These are phyloP conservation scores for Aspergillus fischeri DNA, from an alignment of 2,329 filamentous ascomycete species.

Conservation along the genomic window DNA sequence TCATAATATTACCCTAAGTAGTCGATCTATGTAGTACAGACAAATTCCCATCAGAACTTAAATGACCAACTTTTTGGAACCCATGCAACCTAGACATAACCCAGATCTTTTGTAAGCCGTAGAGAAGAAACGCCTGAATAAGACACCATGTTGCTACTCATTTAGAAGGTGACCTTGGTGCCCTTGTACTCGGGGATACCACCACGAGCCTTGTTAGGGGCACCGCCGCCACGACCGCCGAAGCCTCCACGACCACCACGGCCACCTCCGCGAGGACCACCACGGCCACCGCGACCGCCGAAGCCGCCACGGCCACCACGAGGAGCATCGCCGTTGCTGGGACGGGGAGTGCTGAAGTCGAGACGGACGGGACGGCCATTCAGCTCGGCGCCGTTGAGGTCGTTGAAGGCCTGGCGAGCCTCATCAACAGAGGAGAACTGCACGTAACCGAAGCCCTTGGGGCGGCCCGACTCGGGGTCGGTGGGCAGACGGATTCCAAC, in stretches of 20 bases:
- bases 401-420: constrained; percentile 68
- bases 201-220: constrained; percentile 47
- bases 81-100: constrained; percentile 6
- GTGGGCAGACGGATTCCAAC: constrained; percentile 83
- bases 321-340: constrained; percentile 48
- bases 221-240: constrained; percentile 46
- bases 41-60: background rate
- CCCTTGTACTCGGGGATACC: constrained; percentile 67
- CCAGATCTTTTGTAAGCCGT: background rate
- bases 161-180: constrained; percentile 70
- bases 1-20: background rate
- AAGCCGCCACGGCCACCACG: constrained; percentile 41
- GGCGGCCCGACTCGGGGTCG: constrained; percentile 74
- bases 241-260: constrained; percentile 42
- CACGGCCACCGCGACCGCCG: constrained; percentile 51
- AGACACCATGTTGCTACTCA: constrained; percentile 7
- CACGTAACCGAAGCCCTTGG: constrained; percentile 92
- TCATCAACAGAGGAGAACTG: constrained; percentile 79
- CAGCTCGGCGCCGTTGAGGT: constrained; percentile 67
- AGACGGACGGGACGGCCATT: constrained; percentile 72
- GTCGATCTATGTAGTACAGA: background rate
- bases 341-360: constrained; percentile 71
- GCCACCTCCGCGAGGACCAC: constrained; percentile 51
- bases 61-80: background rate
- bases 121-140: background rate